Evolutionary conservation across 495 filamentous ascomycete genomes (phyloP), one percentile per base, ranked within the genome.

Genomic region (Neurospora sp.): DNA sequence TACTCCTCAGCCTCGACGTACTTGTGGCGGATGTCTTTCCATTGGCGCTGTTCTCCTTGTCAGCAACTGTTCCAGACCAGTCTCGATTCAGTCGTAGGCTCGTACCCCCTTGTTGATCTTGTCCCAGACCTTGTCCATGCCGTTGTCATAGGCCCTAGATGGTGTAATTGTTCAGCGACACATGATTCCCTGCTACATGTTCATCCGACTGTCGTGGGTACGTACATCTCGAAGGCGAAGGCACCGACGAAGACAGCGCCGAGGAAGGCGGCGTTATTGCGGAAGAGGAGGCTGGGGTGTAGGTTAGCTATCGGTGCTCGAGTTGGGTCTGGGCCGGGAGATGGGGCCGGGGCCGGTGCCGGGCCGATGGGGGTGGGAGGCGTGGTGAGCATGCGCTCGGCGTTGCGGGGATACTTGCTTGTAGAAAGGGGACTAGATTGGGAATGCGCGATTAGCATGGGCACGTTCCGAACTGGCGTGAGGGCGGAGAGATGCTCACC

Each of bases 21-120:
- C 80, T 88, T 90, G 80, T 89, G 83, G 82, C 96, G 94, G 85
- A 99, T 98, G 82, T 98, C 96, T 88, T 98, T 98, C 96, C 96
- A 99, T 95, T 98, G 96, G 77, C 96, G 93, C 93, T 98, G 79
- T 81, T 73, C 78, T 72, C 46, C 48, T 69, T 69, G 77, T 82
- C 73, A 85, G 83, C 72, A 74, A 72, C n/a, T 70, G 27, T 40
- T 27, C 59, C 71, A 39, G 38, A 35, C 35, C 10, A 37, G 20
- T 71, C 69, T 46, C 31, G 38, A 35, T 44, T 2, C 4, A 31
- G n/a, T 37, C 46, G 62, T 66, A 39, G 38, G 12, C 11, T 71
- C 39, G 66, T 93, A 97, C 95, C 75, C 95, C 95, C 77, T 86
- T 85, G 88, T 99, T 99, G 76, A 93, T 83, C 80, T 81, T 83